These are phyloP conservation scores for Pseudonitzschia delicatissima DNA, from an alignment of 108 stramenopile genomes.

Conservation along the genomic window DNA sequence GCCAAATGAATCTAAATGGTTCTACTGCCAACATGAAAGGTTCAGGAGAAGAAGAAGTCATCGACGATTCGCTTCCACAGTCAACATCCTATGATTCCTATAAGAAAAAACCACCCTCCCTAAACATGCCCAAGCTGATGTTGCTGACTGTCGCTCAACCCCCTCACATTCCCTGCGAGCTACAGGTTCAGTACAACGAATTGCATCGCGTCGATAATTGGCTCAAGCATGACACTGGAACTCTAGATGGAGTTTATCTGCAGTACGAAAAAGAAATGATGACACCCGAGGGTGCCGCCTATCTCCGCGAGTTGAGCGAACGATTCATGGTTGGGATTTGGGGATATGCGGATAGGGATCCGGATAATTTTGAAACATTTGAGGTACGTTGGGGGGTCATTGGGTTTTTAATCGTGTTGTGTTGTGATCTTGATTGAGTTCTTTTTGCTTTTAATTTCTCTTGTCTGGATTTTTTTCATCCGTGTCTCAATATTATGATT, in stretches of 20 bases:
- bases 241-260: constrained; percentile 71
- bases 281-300: constrained; percentile 40
- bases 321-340: constrained; percentile 60
- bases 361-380: constrained; percentile 61
- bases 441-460: background rate
- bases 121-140: constrained; percentile 45
- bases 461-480: background rate
- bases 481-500: background rate
- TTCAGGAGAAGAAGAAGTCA: background rate
- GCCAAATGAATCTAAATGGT: constrained; percentile 14
- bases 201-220: constrained; percentile 50
- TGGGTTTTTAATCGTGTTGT: background rate
- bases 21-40: background rate
- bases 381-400: background rate
- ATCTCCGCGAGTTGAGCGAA: constrained; percentile 38
- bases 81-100: background rate
- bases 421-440: background rate
- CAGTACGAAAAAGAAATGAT: constrained; percentile 69
- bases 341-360: constrained; percentile 53
- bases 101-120: background rate
- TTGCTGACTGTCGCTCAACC: constrained; percentile 55
- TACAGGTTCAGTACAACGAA: constrained; percentile 47
- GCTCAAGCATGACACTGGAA: constrained; percentile 42
- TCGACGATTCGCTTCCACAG: background rate
- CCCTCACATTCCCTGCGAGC: constrained; percentile 43